Evolutionary conservation across 1,284 basidiomycete species (phyloP).

Genomic region (Ustilago nuda): DNA sequence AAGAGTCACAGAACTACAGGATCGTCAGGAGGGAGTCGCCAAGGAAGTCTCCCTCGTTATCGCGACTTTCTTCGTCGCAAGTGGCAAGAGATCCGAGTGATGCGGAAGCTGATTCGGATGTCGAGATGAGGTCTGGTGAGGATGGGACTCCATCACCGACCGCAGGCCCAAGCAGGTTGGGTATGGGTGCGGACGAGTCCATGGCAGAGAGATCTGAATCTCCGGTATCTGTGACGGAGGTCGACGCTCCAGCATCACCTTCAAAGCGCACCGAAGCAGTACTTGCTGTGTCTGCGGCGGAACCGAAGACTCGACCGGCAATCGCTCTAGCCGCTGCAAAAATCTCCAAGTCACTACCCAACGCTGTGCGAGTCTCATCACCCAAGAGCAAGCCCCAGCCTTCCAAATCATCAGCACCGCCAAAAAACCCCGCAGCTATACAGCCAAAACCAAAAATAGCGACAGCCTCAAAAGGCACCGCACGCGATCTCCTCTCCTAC

Average conservation of each 20-base stretch:
- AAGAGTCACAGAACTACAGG: constrained; percentile 5
- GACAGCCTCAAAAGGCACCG: constrained; percentile 3
- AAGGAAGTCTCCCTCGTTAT: constrained; percentile 5
- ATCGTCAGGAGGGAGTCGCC: constrained; percentile 14
- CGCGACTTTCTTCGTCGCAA: constrained; percentile 5
- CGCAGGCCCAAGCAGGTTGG: not conserved
- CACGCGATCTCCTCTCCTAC: constrained; percentile 26
- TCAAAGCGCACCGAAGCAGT: not conserved
- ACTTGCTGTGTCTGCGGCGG: not conserved
- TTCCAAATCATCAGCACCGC: not conserved
- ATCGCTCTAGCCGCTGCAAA: not conserved
- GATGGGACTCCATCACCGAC: not conserved
- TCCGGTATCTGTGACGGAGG: not conserved
- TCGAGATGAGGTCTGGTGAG: not conserved
- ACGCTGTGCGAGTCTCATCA: not conserved
- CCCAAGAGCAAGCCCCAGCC: not conserved
- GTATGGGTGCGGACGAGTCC: not conserved
- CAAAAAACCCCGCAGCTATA: not conserved
- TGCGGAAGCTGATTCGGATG: not conserved
- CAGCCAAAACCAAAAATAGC: constrained; percentile 4
- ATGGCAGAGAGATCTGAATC: not conserved
- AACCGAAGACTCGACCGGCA: not conserved
- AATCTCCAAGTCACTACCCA: not conserved
- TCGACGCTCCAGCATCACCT: not conserved
- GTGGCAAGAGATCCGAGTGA: not conserved